Evolutionary conservation across 1,139 yeast genomes (phyloP), one percentile per base, ranked within the genome.

Genomic region (Candida freyschussii): DNA sequence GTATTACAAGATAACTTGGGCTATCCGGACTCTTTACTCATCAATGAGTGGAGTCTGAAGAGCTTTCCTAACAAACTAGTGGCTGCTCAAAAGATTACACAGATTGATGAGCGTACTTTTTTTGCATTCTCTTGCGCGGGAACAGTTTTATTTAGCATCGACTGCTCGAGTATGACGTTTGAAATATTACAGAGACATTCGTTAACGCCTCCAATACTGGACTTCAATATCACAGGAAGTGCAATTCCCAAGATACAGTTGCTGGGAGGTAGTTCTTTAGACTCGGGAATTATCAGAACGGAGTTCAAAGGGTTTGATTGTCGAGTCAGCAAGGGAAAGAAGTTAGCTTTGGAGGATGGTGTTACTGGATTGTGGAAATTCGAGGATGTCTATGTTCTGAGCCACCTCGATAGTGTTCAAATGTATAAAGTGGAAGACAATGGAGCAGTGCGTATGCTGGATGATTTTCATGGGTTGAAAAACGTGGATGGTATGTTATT

Each of bases 401-500:
- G 30, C 17, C 32, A 35, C 5, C 22, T 47, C 1, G 35, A 33
- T 8, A 36, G 38, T 6, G 8, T 27, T 9, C 29, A 25, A 13
- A 21, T 41, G 1, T 36, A 19, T n/a, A 18, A 23, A 9, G 13
- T 21, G 5, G 6, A 5, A 3, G 19, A 11, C 5, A n/a, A 17
- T 8, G 27, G 17, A 2, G 15, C 10, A 1, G 12, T 30, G 10
- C 7, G 7, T 4, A 32, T 17, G 8, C 7, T 17, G 2, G 33
- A 40, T 12, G 41, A 43, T 14, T 37, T 30, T n/a, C 32, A 37
- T n/a, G 37, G 34, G 1, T 5, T 47, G 10, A 7, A 37, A 2
- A 40, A 35, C 10, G 33, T 51, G n/a, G 36, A 44, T 29, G 58
- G 59, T 3, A 28, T 32, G 1, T 18, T 56, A 2, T 26, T 43